These are phyloP conservation scores for Xylariaceae sp. DNA, from an alignment of 2,329 filamentous ascomycete species.

Conservation along the genomic window DNA sequence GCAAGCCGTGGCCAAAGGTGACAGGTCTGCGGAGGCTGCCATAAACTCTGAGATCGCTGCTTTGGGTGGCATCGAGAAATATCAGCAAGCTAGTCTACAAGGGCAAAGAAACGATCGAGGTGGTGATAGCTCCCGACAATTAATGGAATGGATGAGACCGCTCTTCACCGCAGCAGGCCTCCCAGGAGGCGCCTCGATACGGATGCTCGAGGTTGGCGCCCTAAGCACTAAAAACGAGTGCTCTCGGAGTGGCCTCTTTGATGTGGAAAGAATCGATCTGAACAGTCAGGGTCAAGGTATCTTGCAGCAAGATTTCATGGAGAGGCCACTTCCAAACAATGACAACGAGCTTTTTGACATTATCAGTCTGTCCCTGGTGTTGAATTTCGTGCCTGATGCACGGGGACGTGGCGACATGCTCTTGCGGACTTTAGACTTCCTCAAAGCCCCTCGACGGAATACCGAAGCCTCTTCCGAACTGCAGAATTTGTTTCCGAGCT, in stretches of 20 bases:
- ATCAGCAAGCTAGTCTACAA: slow-evolving; percentile 65
- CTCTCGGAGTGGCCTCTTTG: slow-evolving; percentile 65
- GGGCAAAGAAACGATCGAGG: slow-evolving; percentile 63
- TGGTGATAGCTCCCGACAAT: slow-evolving; percentile 60
- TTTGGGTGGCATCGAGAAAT: slow-evolving; percentile 58
- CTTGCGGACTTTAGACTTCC: slow-evolving; percentile 65
- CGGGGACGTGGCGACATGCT: slow-evolving; percentile 79
- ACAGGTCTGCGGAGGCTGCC: slow-evolving; percentile 40
- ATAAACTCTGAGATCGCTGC: slow-evolving; percentile 51
- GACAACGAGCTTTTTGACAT: slow-evolving; percentile 73
- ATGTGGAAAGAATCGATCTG: slow-evolving; percentile 81
- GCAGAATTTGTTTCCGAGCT: slow-evolving; percentile 51
- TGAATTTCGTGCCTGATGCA: slow-evolving; percentile 89
- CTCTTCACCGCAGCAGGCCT: slow-evolving; percentile 21
- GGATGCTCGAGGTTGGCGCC: slow-evolving; percentile 84
- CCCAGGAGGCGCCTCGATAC: slow-evolving; percentile 33
- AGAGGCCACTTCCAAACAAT: slow-evolving; percentile 65
- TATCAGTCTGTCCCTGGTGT: slow-evolving; percentile 83
- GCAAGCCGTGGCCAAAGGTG: slow-evolving; percentile 52
- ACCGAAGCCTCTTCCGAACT: slow-evolving; percentile 14
- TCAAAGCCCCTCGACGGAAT: slow-evolving; percentile 37
- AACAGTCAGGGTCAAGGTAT: slow-evolving; percentile 83
- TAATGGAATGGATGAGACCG: slow-evolving; percentile 58
- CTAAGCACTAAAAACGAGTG: slow-evolving; percentile 82
- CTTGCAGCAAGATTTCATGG: slow-evolving; percentile 89